Evolutionary conservation across 768 basidiomycete genomes (phyloP), one percentile per base, ranked within the genome.

Genomic region (Collybia sp.): DNA sequence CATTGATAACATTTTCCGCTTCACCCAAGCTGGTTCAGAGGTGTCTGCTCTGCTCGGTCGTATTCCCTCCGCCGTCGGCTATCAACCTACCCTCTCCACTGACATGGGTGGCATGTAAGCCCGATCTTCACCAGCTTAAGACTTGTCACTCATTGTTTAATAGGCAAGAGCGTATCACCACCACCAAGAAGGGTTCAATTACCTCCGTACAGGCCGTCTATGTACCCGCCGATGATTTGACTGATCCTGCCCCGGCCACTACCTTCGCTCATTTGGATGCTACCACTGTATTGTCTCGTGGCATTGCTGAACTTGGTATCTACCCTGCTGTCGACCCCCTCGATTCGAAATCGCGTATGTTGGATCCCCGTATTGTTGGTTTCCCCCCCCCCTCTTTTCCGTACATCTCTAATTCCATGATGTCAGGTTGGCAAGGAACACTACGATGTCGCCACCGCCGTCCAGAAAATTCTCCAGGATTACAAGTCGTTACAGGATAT

Each of bases 1-100:
- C 82, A 99, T 99, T 67, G 96, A 99, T 88, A 99, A 99, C 84
- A 99, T 99, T 74, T 99, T 99, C 96, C 94, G 96, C 66, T 99
- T 99, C 90, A 99, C 96, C 58, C 96, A 98, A 71, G 96, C 96
- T 63, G 96, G 96, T 85, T 99, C 96, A 54, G 96, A 98, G 69
- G 96, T 98, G 79, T 99, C 96, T 74, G 96, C 96, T 54, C 72
- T 99, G 60, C 89, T 98, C 57, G 96, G 96, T 80, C 96, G 96
- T 92, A 99, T 98, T 64, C 96, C 96, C 57, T 98, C 96, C 57
- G 96, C 96, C 54, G 96, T 99, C 81, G 96, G 96, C 83, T 99
- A 99, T 77, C 96, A 99, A 69, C 96, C 96, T 65, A 98, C 96
- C 44, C 87, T 98, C 50, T 97, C 96, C 55, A 99, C 96, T 65